Base-by-base conservation (phyloP, 2,329 filamentous ascomycete species). In the Parastagonospora avenae region DNA sequence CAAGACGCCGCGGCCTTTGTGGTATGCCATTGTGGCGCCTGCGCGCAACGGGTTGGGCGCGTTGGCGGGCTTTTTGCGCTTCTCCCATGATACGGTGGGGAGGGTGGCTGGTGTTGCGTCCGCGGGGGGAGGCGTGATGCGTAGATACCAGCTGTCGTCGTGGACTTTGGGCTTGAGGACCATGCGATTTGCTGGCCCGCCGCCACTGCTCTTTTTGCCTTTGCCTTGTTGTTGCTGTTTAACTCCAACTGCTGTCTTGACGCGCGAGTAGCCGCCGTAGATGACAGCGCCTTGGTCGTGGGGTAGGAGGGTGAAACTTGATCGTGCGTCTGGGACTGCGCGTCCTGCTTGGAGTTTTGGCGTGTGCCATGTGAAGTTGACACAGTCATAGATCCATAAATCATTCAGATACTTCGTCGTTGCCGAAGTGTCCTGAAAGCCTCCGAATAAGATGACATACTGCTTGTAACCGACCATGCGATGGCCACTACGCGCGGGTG, bases 381-480 rank as follows among this genome's bases (percentile, higher is more conserved):
- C 76, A 29, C 91, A 96, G 74, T 99, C 94, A 74, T 96, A 99
- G 46, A 97, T 82, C 93, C 94, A 99, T 31, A 97, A 78, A 72
- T 99, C 94, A 33, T 89, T 87, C 12, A 99, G 77, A 72, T 99
- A 99, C 71, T 92, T 95, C 4, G 93, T 97, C 72, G 92, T 89
- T 71, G 95, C 91, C 8, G 91, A 93, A 0, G 93, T 97, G 72
- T 97, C 94, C 75, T 99, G 94, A 72, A 99, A 99, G 0, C 94
- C 94, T 50, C 94, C 94, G 68, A 96, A 97, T 1, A 99, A 80
- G 51, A 99, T 84, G 55, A 99, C 92, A 74, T 96, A 97, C 71
- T 97, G 91, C 76, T 97, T 97, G 82, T 86, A 97, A 72, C 91
- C 93, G 2, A 92, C 95, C 92, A 99, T 96, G 60, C 93, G 85